A percentile compares a stretch with the other conserved stretches of the same genome.
Evolutionary conservation across 1,284 basidiomycete species (phyloP).

Genomic region (Athelia sp.): DNA sequence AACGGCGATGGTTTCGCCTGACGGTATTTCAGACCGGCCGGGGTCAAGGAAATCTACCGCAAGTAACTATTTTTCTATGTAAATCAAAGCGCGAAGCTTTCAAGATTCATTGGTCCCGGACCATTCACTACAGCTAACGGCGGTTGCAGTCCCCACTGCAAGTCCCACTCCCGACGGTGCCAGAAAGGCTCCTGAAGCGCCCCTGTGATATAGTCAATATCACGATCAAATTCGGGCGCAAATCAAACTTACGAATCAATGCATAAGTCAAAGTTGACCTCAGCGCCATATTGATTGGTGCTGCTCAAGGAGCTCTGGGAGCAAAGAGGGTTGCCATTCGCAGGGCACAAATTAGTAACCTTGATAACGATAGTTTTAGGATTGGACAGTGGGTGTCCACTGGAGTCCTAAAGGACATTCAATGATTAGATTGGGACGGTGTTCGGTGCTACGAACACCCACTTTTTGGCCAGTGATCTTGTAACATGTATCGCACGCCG

Average conservation of each 20-base stretch:
- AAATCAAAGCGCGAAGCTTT: too few relatives aligned
- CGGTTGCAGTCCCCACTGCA: background rate
- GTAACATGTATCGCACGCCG: background rate
- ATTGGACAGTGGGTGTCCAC: background rate
- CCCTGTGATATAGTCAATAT: background rate
- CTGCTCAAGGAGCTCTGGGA: background rate
- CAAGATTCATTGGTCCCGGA: background rate
- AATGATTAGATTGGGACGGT: background rate
- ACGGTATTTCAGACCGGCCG: too few relatives aligned
- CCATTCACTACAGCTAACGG: background rate
- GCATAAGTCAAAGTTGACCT: conserved; percentile 2
- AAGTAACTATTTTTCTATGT: too few relatives aligned
- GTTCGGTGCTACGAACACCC: background rate
- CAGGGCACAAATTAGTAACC: background rate
- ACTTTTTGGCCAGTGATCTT: background rate
- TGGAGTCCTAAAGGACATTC: background rate
- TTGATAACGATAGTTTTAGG: background rate
- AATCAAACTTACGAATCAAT: background rate
- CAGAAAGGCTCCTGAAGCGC: background rate
- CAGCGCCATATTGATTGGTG: conserved; percentile 1
- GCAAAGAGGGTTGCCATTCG: background rate
- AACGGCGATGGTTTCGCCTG: too few relatives aligned
- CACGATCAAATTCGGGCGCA: background rate
- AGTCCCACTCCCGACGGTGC: background rate
- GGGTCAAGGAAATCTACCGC: too few relatives aligned